These are phyloP conservation scores for Zygosaccharomyces lentus DNA, from an alignment of 805 yeast species.

Conservation along the genomic window DNA sequence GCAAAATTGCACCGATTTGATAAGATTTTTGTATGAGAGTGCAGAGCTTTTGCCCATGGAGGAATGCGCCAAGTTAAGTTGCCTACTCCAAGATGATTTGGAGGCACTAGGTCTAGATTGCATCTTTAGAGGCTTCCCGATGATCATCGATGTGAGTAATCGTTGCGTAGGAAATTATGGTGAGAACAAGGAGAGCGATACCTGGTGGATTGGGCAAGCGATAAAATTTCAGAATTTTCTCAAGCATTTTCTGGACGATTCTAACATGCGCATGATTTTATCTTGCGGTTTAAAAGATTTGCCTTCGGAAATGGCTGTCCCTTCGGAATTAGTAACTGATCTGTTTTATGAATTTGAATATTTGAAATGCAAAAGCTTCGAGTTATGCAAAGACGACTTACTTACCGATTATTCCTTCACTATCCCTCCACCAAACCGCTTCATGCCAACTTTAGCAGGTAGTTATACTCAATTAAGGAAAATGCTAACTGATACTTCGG, in stretches of 20 bases:
- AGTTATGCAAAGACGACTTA: neutral
- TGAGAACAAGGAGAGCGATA: conserved; percentile 33
- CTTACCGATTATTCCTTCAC: conserved; percentile 3
- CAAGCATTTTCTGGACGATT: conserved; percentile 21
- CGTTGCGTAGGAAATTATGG: conserved; percentile 14
- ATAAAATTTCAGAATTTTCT: conserved; percentile 36
- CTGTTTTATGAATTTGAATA: conserved; percentile 45
- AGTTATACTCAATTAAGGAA: conserved; percentile 23
- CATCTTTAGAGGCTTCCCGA: conserved; percentile 41
- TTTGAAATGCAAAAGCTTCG: conserved; percentile 15
- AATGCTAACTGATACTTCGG: conserved; percentile 11
- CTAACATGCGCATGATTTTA: conserved; percentile 37
- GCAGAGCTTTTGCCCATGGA: conserved; percentile 39
- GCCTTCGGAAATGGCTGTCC: conserved; percentile 3
- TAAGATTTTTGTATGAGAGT: conserved; percentile 45
- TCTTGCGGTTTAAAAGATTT: conserved; percentile 28
- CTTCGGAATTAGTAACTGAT: conserved; percentile 29
- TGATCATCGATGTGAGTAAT: conserved; percentile 24
- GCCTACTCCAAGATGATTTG: conserved; percentile 40
- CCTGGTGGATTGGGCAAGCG: conserved; percentile 45
- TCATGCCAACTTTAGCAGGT: conserved; percentile 15
- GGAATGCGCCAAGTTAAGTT: conserved; percentile 42
- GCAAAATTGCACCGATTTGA: conserved; percentile 42
- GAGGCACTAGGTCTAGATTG: conserved; percentile 34
- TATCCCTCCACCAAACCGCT: conserved; percentile 16